Base-by-base conservation (phyloP, 208 protist species). In the Tritrichomonas musculus region DNA sequence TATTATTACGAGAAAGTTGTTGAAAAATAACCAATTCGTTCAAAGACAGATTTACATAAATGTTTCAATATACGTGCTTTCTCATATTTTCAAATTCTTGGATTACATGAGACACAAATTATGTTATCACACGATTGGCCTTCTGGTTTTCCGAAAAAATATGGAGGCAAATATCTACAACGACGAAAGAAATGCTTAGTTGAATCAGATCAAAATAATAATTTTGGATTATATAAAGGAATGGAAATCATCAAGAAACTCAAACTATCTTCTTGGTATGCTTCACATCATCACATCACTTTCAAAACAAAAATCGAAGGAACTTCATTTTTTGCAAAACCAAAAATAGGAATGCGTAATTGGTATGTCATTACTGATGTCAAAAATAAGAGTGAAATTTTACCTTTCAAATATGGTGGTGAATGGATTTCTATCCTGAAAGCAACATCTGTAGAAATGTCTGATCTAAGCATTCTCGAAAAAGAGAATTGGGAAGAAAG, bases 101-200 rank as follows among this genome's bases (percentile, higher is more conserved):
- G 73, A 22, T 36, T 82, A 14, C 30, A 47, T 53, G 11, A 33
- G 41, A 82, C 73, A 1, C 41, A 82, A n/a, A 82, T 82, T 53
- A 82, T 82, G 73, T 0, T 82, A 3, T 82, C 73, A 53, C 73
- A 82, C 50, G 73, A 82, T 20, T 82, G 73, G 73, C 73, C 73
- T n/a, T 82, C 73, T 0, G 14, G 0, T n/a, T 53, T 82, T 53
- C 73, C 73, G 50, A n/a, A 0, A 0, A 49, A 82, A 82, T 82
- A 47, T 53, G 73, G 73, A 3, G 41, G 73, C 11, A 50, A 82
- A 82, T 82, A 82, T 53, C 33, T 82, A 14, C 30, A 47, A 25
- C 33, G 14, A 1, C 1, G 73, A 50, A 47, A 41, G 13, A 9
- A 20, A 82, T 33, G 50, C 50, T 50, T 82, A 50, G 25, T 82